Evolutionary conservation across 116 monocot species (phyloP).

Genomic region (Trichopus zeylanicus): DNA sequence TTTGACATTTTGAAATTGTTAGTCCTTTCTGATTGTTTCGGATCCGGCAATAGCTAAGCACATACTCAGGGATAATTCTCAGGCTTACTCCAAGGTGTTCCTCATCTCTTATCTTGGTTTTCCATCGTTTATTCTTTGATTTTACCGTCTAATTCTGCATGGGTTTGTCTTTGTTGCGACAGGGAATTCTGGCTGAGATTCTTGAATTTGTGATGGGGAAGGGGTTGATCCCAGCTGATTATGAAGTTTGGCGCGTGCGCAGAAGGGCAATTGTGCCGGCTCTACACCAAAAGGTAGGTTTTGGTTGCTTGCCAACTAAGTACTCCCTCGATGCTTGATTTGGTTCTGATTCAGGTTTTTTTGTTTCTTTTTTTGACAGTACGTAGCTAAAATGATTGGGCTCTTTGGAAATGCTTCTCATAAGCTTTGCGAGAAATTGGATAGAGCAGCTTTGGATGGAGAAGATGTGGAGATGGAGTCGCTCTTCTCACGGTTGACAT

Average conservation of each 20-base stretch:
- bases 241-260: too few species aligned
- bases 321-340: too few species aligned
- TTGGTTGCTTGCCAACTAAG: too few species aligned
- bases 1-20: not conserved
- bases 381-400: constrained; percentile 70
- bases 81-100: constrained; percentile 86
- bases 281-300: constrained; percentile 81
- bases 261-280: too few species aligned
- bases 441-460: constrained; percentile 63
- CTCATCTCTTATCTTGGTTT: not conserved
- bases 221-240: constrained; percentile 92
- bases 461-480: constrained; percentile 97
- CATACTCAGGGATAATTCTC: constrained; percentile 76
- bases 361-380: too few species aligned
- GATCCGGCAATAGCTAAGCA: too few species aligned
- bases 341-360: too few species aligned
- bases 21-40: constrained; percentile 91
- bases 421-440: constrained; percentile 74
- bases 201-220: constrained; percentile 95
- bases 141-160: not conserved
- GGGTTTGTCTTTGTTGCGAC: not conserved
- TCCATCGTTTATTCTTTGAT: not conserved
- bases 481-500: constrained; percentile 73
- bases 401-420: constrained; percentile 75
- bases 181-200: constrained; percentile 90